Evolutionary conservation across 2,329 filamentous ascomycete species (phyloP).

Genomic region (Teratosphaeria zuluensis): DNA sequence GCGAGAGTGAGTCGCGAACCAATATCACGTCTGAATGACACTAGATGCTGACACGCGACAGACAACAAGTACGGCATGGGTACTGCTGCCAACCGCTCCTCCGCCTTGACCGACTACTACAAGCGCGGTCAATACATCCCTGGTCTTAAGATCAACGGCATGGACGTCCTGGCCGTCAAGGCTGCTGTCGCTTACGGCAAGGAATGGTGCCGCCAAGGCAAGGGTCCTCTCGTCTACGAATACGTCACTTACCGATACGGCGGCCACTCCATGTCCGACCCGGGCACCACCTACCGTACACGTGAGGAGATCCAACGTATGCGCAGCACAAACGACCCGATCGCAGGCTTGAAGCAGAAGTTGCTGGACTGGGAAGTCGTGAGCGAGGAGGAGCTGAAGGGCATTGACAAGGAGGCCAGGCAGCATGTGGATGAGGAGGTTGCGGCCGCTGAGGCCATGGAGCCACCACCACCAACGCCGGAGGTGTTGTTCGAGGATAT

Average conservation of each 20-base stretch:
- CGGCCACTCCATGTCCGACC: conserved; percentile 99
- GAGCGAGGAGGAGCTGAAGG: conserved; percentile 91
- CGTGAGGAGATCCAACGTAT: conserved; percentile 99
- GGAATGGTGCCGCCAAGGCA: conserved; percentile 70
- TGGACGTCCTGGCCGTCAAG: conserved; percentile 98
- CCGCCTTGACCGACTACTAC: conserved; percentile 98
- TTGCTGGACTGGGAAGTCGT: conserved; percentile 90
- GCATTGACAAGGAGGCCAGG: conserved; percentile 87
- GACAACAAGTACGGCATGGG: conserved; percentile 99
- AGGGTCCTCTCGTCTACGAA: conserved; percentile 92
- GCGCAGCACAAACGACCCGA: conserved; percentile 97
- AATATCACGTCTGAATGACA: background rate
- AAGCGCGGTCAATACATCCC: conserved; percentile 99
- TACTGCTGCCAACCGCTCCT: conserved; percentile 86
- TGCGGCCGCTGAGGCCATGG: conserved; percentile 80
- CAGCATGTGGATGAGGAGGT: conserved; percentile 81
- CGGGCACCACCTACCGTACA: conserved; percentile 94
- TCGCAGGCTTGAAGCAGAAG: conserved; percentile 96
- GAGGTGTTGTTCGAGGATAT: conserved; percentile 94
- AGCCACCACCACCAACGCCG: conserved; percentile 63
- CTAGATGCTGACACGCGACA: conserved; percentile 28
- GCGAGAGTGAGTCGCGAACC: conserved; percentile 65
- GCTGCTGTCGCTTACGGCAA: conserved; percentile 90
- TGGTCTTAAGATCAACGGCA: conserved; percentile 98
- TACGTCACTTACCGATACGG: conserved; percentile 99